phyloP scores from a whole-genome alignment of 768 basidiomycete species.

The Tulasnella calospora region DNA sequence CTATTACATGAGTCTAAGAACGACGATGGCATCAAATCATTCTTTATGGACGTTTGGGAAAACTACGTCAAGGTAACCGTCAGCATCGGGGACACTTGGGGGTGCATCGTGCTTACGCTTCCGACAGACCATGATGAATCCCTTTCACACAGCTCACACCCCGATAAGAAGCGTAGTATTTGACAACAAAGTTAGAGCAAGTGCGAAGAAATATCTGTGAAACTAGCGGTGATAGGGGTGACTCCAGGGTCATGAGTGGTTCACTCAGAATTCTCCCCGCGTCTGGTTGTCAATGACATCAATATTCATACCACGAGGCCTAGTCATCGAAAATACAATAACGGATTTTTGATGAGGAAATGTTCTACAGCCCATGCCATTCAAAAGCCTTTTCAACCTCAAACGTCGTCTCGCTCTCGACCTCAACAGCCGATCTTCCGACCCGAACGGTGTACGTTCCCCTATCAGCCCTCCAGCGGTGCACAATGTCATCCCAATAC shows the following conservation, averaged over 20 bases:
- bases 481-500: constrained; percentile 49
- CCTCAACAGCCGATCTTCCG: constrained; percentile 48
- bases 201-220: constrained; percentile 76
- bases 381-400: constrained; percentile 51
- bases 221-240: background rate
- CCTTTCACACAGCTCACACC: constrained; percentile 92
- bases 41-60: constrained; percentile 97
- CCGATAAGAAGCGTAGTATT: constrained; percentile 74
- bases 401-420: constrained; percentile 44
- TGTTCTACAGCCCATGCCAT: constrained; percentile 58
- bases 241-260: background rate
- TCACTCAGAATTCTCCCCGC: background rate
- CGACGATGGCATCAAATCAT: constrained; percentile 90
- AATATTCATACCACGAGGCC: background rate
- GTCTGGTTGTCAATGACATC: background rate
- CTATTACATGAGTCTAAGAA: constrained; percentile 93
- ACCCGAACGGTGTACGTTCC: constrained; percentile 51
- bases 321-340: background rate
- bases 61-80: constrained; percentile 81
- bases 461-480: constrained; percentile 48
- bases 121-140: constrained; percentile 76
- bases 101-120: background rate
- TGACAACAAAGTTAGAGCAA: constrained; percentile 75
- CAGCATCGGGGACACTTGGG: no score
- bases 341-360: background rate